These are phyloP conservation scores for Amanita muscaria DNA, from an alignment of 768 basidiomycete genomes.

Conservation along the genomic window DNA sequence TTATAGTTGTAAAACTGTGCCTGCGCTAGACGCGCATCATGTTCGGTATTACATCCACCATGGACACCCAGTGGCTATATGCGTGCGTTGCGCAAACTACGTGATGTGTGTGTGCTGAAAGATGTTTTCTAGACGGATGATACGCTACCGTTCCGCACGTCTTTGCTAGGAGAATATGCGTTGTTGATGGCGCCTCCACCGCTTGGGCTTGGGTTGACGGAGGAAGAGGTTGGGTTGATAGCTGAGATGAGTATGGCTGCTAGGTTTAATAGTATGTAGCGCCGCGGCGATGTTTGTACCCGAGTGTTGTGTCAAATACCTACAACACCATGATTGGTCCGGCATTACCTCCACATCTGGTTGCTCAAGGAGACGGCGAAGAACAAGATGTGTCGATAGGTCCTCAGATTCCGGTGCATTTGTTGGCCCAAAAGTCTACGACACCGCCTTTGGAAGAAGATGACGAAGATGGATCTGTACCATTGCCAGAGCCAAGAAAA, in stretches of 20 bases:
- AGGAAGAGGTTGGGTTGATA: slow-evolving; percentile 45
- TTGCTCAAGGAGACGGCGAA: slow-evolving; percentile 13
- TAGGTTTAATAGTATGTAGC: slow-evolving; percentile 18
- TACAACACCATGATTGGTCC: slow-evolving; percentile 37
- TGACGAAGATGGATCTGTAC: slow-evolving; percentile 15
- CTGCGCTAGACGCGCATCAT: slow-evolving; percentile 60
- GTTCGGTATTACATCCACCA: slow-evolving; percentile 55
- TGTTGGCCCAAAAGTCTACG: slow-evolving; percentile 20
- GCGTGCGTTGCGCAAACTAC: slow-evolving; percentile 60
- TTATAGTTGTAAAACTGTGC: slow-evolving; percentile 64
- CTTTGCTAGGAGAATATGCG: slow-evolving; percentile 71
- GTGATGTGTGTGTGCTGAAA: too few relatives aligned
- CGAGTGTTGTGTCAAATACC: not conserved
- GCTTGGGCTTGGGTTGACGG: slow-evolving; percentile 57
- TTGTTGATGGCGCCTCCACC: slow-evolving; percentile 67
- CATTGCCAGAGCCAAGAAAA: too few relatives aligned
- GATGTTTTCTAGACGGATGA: slow-evolving; percentile 87
- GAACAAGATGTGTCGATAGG: slow-evolving; percentile 34
- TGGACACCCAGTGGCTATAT: slow-evolving; percentile 66
- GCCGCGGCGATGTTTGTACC: not conserved
- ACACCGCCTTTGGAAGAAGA: slow-evolving; percentile 13
- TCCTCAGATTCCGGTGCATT: slow-evolving; percentile 45
- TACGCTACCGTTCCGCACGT: slow-evolving; percentile 67
- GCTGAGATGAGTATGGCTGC: slow-evolving; percentile 54
- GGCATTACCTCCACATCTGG: slow-evolving; percentile 43